Base-by-base conservation (phyloP, 768 basidiomycete species). In the Kondoa subrosea region DNA sequence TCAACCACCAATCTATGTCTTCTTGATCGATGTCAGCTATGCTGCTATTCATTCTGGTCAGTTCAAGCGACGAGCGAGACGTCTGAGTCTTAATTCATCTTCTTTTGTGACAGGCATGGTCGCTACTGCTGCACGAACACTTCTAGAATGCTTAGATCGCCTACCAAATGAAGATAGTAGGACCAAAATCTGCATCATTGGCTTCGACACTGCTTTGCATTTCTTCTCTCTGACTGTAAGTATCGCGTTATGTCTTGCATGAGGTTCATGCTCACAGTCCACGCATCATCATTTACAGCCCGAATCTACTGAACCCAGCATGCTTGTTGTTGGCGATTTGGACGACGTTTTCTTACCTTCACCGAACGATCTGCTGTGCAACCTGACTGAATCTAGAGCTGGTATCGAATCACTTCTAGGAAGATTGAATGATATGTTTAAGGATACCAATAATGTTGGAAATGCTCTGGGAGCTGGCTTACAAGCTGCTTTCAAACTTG, bases 301-400 rank as follows among this genome's bases (percentile, higher is more conserved):
- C 21, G 80, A 77, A 3, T 74, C 77, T 12, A 74, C 78, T 16
- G 93, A 97, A 50, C 85, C 91, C 0, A 83, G 85, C 2, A 97
- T 99, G 92, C 84, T 99, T 34, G 95, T 99, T 58, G 91, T 99
- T 4, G 89, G 91, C 0, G 95, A 99, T 76, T 84, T 91, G 56
- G 91, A 96, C 34, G 95, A 99, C 72, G 90, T 97, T 66, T 99
- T 96, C 82, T 80, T 99, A 29, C 95, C 95, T 1, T 92, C 93
- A 78, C 95, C 95, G 2, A 88, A 84, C 61, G 93, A 97, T 76
- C 81, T 97, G n/a, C 85, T 97, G 34, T 88, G 97, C 75, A 97
- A 96, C 80, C 80, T 97, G 69, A 82, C 84, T 15, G 95, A 97
- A 78, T 82, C 87, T 12, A 84, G 88, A 56, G 79, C 84, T 0